phyloP scores from a whole-genome alignment of 192 early-diverging fungal genomes.

The Umbelopsis sp. region DNA sequence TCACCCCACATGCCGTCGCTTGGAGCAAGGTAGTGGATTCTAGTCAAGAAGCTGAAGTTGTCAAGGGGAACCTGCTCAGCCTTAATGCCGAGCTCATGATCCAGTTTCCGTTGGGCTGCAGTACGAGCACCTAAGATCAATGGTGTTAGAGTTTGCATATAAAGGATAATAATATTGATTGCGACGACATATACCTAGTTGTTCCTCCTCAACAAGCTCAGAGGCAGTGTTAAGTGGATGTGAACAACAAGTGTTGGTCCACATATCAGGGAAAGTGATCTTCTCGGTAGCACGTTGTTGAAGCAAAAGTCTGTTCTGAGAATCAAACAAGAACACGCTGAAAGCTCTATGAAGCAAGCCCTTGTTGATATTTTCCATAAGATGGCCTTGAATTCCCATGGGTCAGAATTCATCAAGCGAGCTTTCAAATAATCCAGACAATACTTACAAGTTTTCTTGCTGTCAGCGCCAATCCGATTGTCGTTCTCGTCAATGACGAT shows the following conservation, averaged over 20 bases:
- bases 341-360: slow-evolving; percentile 96
- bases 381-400: slow-evolving; percentile 67
- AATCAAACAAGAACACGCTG: slow-evolving; percentile 94
- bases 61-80: slow-evolving; percentile 80
- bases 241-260: slow-evolving; percentile 98
- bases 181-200: slow-evolving; percentile 53
- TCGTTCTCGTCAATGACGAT: slow-evolving; percentile 92
- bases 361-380: slow-evolving; percentile 92
- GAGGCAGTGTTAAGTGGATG: slow-evolving; percentile 84
- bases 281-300: slow-evolving; percentile 97
- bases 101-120: slow-evolving; percentile 92
- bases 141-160: not conserved
- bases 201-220: slow-evolving; percentile 80
- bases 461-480: slow-evolving; percentile 77
- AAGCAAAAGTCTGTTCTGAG: slow-evolving; percentile 80
- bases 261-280: slow-evolving; percentile 97
- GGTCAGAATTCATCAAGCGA: not conserved
- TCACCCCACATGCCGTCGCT: slow-evolving; percentile 98
- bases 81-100: slow-evolving; percentile 94
- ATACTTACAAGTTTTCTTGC: slow-evolving; percentile 89
- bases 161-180: not conserved
- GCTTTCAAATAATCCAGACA: not conserved
- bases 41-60: slow-evolving; percentile 85
- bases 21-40: slow-evolving; percentile 96
- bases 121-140: slow-evolving; percentile 66